phyloP scores from a whole-genome alignment of 176 grass and related monocot species.

The Aegilops speltoides region DNA sequence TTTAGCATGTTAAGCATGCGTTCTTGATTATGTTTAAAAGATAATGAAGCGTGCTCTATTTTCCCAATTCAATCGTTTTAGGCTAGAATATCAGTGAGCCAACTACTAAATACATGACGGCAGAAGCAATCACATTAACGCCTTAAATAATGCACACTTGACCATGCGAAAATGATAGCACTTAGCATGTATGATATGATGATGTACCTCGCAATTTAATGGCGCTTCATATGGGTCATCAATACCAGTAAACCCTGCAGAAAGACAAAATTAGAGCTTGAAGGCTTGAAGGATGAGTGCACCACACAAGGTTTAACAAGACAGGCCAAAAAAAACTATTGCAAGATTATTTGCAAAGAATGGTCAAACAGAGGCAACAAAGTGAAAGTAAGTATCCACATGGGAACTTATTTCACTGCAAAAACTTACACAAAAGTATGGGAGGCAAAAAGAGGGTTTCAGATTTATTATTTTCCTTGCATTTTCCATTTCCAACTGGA shows the following conservation, averaged over 20 bases:
- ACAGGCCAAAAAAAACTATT: background rate
- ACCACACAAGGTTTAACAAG: background rate
- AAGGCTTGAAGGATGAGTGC: conserved; percentile 4
- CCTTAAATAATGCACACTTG: background rate
- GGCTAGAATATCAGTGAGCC: background rate
- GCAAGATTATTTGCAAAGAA: background rate
- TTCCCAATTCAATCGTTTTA: background rate
- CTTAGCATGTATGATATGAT: conserved; percentile 1
- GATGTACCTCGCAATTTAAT: conserved; percentile 79
- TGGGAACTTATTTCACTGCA: background rate
- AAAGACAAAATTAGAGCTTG: conserved; percentile 9
- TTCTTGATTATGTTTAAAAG: background rate
- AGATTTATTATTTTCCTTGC: background rate
- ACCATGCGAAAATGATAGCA: conserved; percentile 16
- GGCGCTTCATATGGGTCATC: conserved; percentile 93
- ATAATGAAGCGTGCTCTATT: background rate
- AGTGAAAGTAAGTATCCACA: background rate
- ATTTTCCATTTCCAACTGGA: background rate
- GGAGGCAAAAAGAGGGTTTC: background rate
- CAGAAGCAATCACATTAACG: background rate
- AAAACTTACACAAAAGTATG: background rate
- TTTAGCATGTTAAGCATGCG: background rate
- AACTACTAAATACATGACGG: conserved; percentile 11
- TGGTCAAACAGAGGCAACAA: background rate
- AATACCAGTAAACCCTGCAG: conserved; percentile 98